Percentiles rank a stretch among this genome's conserved stretches.
Evolutionary conservation across 1,139 yeast species (phyloP).

Genomic region (Debaryomyces sp.): DNA sequence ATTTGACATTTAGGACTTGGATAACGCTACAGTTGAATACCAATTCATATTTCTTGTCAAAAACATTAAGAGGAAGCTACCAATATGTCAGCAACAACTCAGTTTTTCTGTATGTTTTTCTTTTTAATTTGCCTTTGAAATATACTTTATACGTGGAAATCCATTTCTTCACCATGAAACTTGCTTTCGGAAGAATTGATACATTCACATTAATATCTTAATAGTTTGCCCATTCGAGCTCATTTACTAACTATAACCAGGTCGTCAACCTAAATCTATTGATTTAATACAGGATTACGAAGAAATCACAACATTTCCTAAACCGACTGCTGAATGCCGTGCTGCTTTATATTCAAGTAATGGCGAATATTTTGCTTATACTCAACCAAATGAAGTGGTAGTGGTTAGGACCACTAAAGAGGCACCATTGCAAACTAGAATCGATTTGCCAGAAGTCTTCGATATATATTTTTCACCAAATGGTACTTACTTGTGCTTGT

Average conservation of each 20-base stretch:
- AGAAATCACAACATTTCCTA: slow-evolving; percentile 36
- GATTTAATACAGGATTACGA: slow-evolving; percentile 58
- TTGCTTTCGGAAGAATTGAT: background rate
- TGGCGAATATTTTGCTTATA: slow-evolving; percentile 60
- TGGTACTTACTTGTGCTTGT: slow-evolving; percentile 82
- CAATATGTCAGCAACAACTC: slow-evolving; percentile 41
- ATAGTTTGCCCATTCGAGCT: background rate
- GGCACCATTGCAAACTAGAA: slow-evolving; percentile 37
- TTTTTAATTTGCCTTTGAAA: background rate
- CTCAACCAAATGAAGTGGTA: slow-evolving; percentile 58
- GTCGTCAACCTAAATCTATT: slow-evolving; percentile 65
- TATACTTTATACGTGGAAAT: background rate
- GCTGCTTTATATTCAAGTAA: slow-evolving; percentile 52
- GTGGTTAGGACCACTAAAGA: slow-evolving; percentile 55
- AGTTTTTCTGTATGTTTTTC: slow-evolving; percentile 45
- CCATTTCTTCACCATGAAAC: background rate
- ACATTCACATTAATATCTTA: slow-evolving; percentile 1
- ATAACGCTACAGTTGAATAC: slow-evolving; percentile 1
- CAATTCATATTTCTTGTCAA: slow-evolving; percentile 2
- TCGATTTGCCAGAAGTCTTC: slow-evolving; percentile 64
- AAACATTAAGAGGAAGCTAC: slow-evolving; percentile 1
- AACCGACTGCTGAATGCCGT: slow-evolving; percentile 45
- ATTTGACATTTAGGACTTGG: background rate
- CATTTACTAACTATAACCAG: slow-evolving; percentile 28
- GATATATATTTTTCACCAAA: slow-evolving; percentile 87